Evolutionary conservation across 257 asterid species (phyloP), one percentile per base, ranked within the genome.

Genomic region (Ilex asprella): DNA sequence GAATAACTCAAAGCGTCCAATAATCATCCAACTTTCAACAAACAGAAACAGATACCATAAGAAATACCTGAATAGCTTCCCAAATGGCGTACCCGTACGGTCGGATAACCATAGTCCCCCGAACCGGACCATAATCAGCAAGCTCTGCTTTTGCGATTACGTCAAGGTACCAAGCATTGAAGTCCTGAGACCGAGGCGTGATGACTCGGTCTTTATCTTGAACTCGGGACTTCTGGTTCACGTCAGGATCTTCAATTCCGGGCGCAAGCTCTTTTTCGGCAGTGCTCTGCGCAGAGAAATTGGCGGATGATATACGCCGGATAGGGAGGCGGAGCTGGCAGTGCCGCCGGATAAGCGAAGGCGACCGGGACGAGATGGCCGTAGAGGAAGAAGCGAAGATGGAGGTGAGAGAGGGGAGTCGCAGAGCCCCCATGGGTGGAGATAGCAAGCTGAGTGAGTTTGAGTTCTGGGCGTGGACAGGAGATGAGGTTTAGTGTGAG

Each of bases 81-180:
- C 97, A 93, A 54, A 93, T 93, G 39, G 97, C 96, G 65, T 87
- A 89, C 69, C 97, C 97, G 50, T 93, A 93, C 61, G 99, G 97
- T n/a, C 97, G 88, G 69, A 93, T 93, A 68, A 93, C 99, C 99
- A 89, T 93, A 44, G 99, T 89, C 39, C 97, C 97, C n/a, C 99
- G 90, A 70, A 93, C 97, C 3, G 96, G 97, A 30, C 99, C 99
- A 55, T 93, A 93, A 76, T 93, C 99, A 54, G 97, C 97, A 29
- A 89, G 83, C 82, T 90, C 99, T 10, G 99, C 97, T 70, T 85
- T 82, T 12, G 96, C 94, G 59, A 93, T 87, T 62, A 93, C 71
- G 66, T 93, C 97, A 31, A 93, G 69, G 68, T 93, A 93, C 99
- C 99, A 93, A 55, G 99, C 97, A 44, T 80, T 93, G 81, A 93